Conservation (phyloP, 306 rosid species). For the Begonia masoniana region DNA sequence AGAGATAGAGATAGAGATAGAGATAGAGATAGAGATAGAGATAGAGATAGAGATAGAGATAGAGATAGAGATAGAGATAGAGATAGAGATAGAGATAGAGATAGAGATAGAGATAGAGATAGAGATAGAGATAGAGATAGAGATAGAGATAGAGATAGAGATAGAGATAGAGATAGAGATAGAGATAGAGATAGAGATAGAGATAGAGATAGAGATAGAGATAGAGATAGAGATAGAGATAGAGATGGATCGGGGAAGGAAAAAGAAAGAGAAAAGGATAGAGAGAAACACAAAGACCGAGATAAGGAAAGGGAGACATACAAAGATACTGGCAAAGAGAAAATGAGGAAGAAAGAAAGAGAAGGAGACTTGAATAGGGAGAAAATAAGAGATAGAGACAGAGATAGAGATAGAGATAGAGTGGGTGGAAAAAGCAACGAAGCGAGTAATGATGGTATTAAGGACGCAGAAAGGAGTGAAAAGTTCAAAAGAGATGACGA, state of each 20-base stretch:
- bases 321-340: constrained; percentile 42
- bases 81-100: not conserved
- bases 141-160: not conserved
- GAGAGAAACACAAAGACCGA: constrained; percentile 44
- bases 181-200: constrained; percentile 2
- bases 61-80: constrained; percentile 2
- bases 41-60: not conserved
- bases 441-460: constrained; percentile 33
- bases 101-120: not conserved
- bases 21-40: not conserved
- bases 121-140: constrained; percentile 2
- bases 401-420: constrained; percentile 31
- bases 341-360: constrained; percentile 28
- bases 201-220: not conserved
- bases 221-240: not conserved
- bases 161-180: not conserved
- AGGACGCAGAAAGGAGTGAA: constrained; percentile 30
- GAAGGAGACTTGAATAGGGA: constrained; percentile 38
- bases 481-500: constrained; percentile 27
- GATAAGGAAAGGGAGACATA: constrained; percentile 38
- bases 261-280: constrained; percentile 36
- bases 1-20: constrained; percentile 2
- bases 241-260: constrained; percentile 5
- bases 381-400: constrained; percentile 31
- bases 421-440: constrained; percentile 31